Evolutionary conservation across 257 asterid species (phyloP).

Genomic region (Gardenia jasminoides): DNA sequence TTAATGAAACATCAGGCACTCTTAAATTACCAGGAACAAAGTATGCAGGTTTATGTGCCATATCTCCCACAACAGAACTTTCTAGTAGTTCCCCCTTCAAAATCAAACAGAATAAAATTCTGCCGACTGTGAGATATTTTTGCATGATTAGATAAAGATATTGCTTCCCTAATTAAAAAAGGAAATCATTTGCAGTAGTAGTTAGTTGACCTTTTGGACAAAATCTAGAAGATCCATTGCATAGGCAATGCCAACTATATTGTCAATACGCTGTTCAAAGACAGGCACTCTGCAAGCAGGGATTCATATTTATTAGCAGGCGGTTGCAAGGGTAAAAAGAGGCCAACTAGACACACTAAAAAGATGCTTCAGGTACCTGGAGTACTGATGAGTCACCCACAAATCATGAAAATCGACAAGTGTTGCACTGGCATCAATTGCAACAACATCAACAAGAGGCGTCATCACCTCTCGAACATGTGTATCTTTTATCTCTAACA

Average conservation of each 20-base stretch:
- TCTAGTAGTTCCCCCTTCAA: constrained; percentile 94
- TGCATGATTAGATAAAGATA: constrained; percentile 33
- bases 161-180: constrained; percentile 17
- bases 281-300: constrained; percentile 80
- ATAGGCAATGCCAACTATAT: constrained; percentile 96
- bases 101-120: constrained; percentile 61
- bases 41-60: constrained; percentile 98
- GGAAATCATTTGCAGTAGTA: constrained; percentile 17
- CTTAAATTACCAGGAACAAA: constrained; percentile 86
- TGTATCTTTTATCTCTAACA: constrained; percentile 94
- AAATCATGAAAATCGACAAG: constrained; percentile 88
- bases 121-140: constrained; percentile 45
- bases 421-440: constrained; percentile 87
- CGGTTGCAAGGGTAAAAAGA: neutral
- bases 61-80: constrained; percentile 77
- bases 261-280: constrained; percentile 95
- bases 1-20: neutral
- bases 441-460: constrained; percentile 96
- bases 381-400: constrained; percentile 97
- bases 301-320: constrained; percentile 18
- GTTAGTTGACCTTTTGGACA: constrained; percentile 75
- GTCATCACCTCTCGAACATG: constrained; percentile 99
- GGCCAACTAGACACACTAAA: constrained; percentile 2
- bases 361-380: constrained; percentile 55
- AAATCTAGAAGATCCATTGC: constrained; percentile 97